phyloP scores from a whole-genome alignment of 345 rosid genomes.

The Rhizophora mangle region DNA sequence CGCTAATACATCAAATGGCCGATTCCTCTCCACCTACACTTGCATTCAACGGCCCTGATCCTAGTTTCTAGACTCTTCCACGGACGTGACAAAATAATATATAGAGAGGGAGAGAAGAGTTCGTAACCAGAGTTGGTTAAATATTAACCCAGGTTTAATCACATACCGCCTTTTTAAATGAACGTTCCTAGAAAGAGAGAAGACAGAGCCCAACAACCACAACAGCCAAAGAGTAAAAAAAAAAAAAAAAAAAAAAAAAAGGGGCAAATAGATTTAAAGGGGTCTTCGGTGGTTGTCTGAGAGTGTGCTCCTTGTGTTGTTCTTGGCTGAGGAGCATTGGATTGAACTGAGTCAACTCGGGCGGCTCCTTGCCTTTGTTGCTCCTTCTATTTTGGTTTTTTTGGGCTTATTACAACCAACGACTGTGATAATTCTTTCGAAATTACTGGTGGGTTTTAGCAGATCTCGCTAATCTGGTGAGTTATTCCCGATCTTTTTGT shows the following conservation, averaged over 20 bases:
- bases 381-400: neutral
- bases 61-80: slow-evolving; percentile 64
- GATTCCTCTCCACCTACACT: slow-evolving; percentile 2
- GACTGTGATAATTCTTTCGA: neutral
- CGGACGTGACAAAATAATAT: neutral
- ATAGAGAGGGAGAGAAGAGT: neutral
- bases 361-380: slow-evolving; percentile 11
- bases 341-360: slow-evolving; percentile 32
- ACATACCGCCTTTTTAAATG: slow-evolving; percentile 8
- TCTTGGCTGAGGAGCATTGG: neutral
- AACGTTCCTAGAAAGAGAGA: slow-evolving; percentile 1
- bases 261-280: neutral
- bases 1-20: slow-evolving; percentile 36
- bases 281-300: neutral
- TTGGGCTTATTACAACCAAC: neutral
- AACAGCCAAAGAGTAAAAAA: neutral
- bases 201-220: too few species aligned
- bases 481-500: slow-evolving; percentile 9
- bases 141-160: slow-evolving; percentile 18
- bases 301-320: neutral
- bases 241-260: neutral
- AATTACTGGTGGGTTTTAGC: slow-evolving; percentile 6
- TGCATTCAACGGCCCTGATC: slow-evolving; percentile 45
- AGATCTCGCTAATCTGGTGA: slow-evolving; percentile 45
- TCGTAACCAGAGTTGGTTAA: slow-evolving; percentile 34